Conservation (phyloP, 352 stramenopile genomes). For the Phytopythium cucurbitacearum region DNA sequence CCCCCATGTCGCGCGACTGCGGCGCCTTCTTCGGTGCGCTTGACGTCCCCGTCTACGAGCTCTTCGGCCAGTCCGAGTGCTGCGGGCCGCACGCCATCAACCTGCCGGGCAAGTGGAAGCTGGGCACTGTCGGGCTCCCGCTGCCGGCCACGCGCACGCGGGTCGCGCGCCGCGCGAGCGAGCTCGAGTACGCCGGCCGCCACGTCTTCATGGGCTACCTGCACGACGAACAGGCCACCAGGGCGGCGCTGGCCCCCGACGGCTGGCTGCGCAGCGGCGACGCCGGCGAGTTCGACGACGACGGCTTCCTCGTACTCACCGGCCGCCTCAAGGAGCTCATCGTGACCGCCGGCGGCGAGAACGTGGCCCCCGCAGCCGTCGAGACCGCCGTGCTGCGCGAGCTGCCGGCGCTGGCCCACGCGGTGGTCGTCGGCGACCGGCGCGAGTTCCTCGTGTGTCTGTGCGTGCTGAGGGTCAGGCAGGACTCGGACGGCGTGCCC, state of each 20-base stretch:
- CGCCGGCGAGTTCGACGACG: conserved; percentile 72
- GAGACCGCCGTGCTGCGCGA: conserved; percentile 86
- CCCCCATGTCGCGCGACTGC: conserved; percentile 47
- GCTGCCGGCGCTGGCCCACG: conserved; percentile 75
- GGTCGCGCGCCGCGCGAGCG: conserved; percentile 38
- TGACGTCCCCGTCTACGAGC: conserved; percentile 92
- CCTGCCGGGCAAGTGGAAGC: conserved; percentile 77
- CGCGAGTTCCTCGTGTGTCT: conserved; percentile 89
- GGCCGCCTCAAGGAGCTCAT: conserved; percentile 94
- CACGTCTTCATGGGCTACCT: conserved; percentile 80
- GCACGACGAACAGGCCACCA: conserved; percentile 46
- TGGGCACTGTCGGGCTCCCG: conserved; percentile 70
- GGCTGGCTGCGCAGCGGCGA: conserved; percentile 92
- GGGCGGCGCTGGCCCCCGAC: conserved; percentile 58
- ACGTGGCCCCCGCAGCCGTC: conserved; percentile 87
- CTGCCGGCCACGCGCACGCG: conserved; percentile 46
- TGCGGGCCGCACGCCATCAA: conserved; percentile 82
- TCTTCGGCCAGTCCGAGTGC: conserved; percentile 91
- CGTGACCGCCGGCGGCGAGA: conserved; percentile 91
- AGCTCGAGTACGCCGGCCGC: conserved; percentile 64
- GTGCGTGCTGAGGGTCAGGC: conserved; percentile 72
- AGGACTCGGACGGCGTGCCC: conserved; percentile 49
- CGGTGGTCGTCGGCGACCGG: conserved; percentile 89
- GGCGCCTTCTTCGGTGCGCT: conserved; percentile 89
- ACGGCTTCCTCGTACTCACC: conserved; percentile 90